phyloP scores from a whole-genome alignment of 495 filamentous ascomycete species.

The Apodospora peruviana region DNA sequence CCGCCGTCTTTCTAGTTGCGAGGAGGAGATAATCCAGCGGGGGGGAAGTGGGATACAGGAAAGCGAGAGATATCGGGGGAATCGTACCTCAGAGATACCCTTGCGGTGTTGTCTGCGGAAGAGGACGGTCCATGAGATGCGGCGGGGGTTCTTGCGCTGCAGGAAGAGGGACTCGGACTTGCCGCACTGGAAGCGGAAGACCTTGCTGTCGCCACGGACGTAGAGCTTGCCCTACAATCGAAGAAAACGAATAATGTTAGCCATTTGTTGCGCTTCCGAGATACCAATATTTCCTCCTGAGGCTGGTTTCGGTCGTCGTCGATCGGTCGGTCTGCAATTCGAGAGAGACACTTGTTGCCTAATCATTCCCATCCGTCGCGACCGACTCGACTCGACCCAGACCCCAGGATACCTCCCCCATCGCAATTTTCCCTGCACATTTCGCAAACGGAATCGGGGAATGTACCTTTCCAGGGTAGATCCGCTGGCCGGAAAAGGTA shows the following conservation, averaged over 20 bases:
- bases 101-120: conserved; percentile 99
- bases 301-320: neutral
- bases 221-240: conserved; percentile 88
- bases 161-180: conserved; percentile 99
- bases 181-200: conserved; percentile 99
- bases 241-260: conserved; percentile 21
- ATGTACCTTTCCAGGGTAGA: conserved; percentile 98
- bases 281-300: neutral
- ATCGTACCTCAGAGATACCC: conserved; percentile 98
- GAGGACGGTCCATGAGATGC: conserved; percentile 97
- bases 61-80: neutral
- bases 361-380: neutral
- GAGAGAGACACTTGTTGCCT: neutral
- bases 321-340: neutral
- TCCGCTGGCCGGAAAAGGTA: conserved; percentile 94
- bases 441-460: neutral
- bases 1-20: too few species aligned
- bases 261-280: neutral
- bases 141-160: conserved; percentile 99
- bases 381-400: neutral
- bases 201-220: conserved; percentile 98
- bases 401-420: neutral
- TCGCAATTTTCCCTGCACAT: neutral
- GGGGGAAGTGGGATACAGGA: neutral
- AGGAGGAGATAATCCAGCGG: too few species aligned